A percentile compares a stretch with the other conserved stretches of the same genome.
Evolutionary conservation across 2,329 filamentous ascomycete species (phyloP).

Genomic region (Aspergillus ibericus): DNA sequence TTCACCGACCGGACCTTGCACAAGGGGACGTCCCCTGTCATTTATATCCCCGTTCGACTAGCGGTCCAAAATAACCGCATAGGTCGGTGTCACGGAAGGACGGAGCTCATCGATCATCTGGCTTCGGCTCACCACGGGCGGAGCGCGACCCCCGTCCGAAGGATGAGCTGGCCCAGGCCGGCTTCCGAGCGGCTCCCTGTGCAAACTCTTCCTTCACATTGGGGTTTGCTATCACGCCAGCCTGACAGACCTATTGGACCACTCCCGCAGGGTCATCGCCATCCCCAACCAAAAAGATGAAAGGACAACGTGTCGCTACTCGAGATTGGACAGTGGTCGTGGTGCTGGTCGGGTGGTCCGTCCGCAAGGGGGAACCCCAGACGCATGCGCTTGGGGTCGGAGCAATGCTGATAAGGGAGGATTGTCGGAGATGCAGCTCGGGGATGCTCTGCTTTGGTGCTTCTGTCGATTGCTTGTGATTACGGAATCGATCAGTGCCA

Average conservation of each 20-base stretch:
- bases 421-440: background rate
- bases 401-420: background rate
- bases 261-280: background rate
- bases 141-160: constrained; percentile 1
- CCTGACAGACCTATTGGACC: background rate
- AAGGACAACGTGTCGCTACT: constrained; percentile 1
- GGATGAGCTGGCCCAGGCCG: background rate
- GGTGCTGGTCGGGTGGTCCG: background rate
- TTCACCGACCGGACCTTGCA: background rate
- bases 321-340: background rate
- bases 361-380: constrained; percentile 10
- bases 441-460: background rate
- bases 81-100: background rate
- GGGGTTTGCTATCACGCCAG: background rate
- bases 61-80: background rate
- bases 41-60: background rate
- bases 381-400: background rate
- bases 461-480: too few relatives aligned
- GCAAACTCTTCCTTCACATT: background rate
- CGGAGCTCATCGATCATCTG: background rate
- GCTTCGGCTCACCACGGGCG: background rate
- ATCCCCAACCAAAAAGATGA: background rate
- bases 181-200: background rate
- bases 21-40: background rate
- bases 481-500: background rate